Evolutionary conservation across 23 red algal genomes (phyloP).

Genomic region (Agarophyton chilense): DNA sequence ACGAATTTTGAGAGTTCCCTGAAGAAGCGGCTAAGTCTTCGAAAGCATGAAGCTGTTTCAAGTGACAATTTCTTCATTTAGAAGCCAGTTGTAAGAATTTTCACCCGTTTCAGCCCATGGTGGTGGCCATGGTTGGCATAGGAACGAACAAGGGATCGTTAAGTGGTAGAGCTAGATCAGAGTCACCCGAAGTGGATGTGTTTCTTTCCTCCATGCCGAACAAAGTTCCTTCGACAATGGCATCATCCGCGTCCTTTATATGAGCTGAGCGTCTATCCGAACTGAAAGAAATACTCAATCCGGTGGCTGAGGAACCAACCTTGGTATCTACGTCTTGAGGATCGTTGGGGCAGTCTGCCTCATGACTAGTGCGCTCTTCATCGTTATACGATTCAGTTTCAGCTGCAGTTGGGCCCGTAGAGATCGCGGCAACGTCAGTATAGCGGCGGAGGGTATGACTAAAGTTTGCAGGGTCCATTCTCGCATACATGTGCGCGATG

Average conservation of each 20-base stretch:
- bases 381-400: background rate
- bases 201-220: slow-evolving; percentile 11
- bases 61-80: too few species aligned
- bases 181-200: background rate
- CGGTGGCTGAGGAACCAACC: background rate
- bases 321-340: background rate
- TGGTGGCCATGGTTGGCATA: background rate
- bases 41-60: too few species aligned
- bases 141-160: slow-evolving; percentile 8
- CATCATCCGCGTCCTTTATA: background rate
- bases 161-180: background rate
- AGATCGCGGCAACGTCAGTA: background rate
- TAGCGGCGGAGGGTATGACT: background rate
- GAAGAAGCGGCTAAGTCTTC: too few species aligned
- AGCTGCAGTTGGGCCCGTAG: background rate
- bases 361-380: background rate
- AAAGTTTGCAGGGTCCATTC: background rate
- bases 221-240: background rate
- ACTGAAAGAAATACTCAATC: background rate
- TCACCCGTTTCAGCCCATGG: too few species aligned
- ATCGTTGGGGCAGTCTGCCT: background rate
- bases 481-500: background rate
- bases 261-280: background rate
- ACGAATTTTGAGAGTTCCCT: too few species aligned
- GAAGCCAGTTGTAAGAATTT: too few species aligned